Evolutionary conservation across 2,329 filamentous ascomycete genomes (phyloP), one percentile per base, ranked within the genome.

Genomic region (Basipetospora chlamydospora): DNA sequence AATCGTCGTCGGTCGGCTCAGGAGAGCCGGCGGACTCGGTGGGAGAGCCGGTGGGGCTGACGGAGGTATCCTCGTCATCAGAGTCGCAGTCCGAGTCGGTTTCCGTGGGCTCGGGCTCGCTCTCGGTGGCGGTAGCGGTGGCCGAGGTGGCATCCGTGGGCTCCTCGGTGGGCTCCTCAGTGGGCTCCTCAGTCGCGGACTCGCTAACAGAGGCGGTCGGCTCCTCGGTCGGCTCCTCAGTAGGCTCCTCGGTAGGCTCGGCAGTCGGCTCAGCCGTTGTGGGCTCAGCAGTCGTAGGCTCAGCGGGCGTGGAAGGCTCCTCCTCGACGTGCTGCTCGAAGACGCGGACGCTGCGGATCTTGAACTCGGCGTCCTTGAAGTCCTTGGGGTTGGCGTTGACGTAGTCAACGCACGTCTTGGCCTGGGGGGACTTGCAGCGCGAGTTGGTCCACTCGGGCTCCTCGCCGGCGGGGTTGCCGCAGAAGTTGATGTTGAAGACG

Each of bases 401-500:
- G 33, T 57, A 66, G 20, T 51, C 46, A 13, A 42, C 37, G 48
- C 61, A 65, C 13, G 47, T 46, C n/a, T n/a, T n/a, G 2, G 29
- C 38, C 28, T 47, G 46, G 13, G 41, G 40, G 6, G 54, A 49
- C 32, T 37, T 32, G 22, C 36, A 35, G 17, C 31, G 11, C 28
- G 37, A 34, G 26, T 47, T 34, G 31, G 42, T 41, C 50, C 53
- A 59, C 28, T 49, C 41, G 11, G 42, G 38, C 4, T 40, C 26
- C 28, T 47, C 46, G 35, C 53, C 75, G 2, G 78, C 77, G 61
- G 77, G 80, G 46, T 76, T 70, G 13, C 81, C 82, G 52, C 82
- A 88, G 52, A 87, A 79, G 21, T 76, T 54, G 30, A 81, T 82
- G 60, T 85, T 74, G 46, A 86, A 69, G 38, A 85, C 73, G 41